A percentile compares a stretch with the other conserved stretches of the same genome.
phyloP scores from a whole-genome alignment of 2,329 filamentous ascomycete genomes.

The Stachybotrys chlorohalonatus region DNA sequence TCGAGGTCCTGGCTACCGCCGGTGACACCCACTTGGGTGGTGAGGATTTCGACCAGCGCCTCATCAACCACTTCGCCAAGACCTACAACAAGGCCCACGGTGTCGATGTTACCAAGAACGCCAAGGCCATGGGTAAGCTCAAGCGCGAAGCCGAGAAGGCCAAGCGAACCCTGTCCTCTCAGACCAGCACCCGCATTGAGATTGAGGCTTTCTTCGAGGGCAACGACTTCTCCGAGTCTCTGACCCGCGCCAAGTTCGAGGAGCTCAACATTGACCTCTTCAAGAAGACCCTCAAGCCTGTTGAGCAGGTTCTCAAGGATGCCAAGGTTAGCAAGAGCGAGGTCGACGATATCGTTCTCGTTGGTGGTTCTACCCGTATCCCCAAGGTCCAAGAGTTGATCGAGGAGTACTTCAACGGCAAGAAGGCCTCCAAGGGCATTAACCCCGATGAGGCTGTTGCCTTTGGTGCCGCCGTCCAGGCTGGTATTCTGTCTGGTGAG shows the following conservation, averaged over 20 bases:
- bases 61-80: conserved; percentile 96
- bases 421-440: conserved; percentile 98
- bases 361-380: conserved; percentile 98
- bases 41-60: conserved; percentile 97
- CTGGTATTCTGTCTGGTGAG: conserved; percentile 88
- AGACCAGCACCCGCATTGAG: conserved; percentile 89
- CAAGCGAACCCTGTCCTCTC: conserved; percentile 93
- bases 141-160: conserved; percentile 99
- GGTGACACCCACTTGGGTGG: conserved; percentile 97
- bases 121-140: conserved; percentile 98
- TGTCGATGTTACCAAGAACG: conserved; percentile 87
- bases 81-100: conserved; percentile 96
- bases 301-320: conserved; percentile 97
- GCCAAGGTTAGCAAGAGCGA: conserved; percentile 95
- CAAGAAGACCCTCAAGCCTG: conserved; percentile 98
- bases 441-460: conserved; percentile 99
- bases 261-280: conserved; percentile 98
- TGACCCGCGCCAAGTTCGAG: conserved; percentile 98
- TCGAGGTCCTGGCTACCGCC: conserved; percentile 88
- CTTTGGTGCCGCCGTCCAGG: conserved; percentile 94
- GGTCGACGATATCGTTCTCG: conserved; percentile 92
- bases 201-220: conserved; percentile 96
- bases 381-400: conserved; percentile 93
- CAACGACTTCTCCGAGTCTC: conserved; percentile 95
- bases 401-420: conserved; percentile 90